Evolutionary conservation across 495 filamentous ascomycete genomes (phyloP).

Genomic region (Aspergillus incahuasiensis): DNA sequence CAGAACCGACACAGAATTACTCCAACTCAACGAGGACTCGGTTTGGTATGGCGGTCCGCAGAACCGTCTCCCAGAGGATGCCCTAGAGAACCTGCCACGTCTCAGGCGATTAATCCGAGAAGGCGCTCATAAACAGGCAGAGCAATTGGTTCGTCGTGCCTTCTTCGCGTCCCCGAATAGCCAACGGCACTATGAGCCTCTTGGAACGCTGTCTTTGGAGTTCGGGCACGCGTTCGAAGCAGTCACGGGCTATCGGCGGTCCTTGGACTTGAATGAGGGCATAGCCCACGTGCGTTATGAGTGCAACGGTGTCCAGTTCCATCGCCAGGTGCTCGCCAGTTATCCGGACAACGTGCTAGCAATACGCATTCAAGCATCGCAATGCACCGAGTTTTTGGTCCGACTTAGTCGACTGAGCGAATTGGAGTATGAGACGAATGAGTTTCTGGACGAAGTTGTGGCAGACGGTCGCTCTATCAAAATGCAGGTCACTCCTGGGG

Average conservation of each 20-base stretch:
- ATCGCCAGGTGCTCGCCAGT: conserved; percentile 37
- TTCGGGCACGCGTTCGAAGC: conserved; percentile 33
- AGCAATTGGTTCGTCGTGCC: conserved; percentile 31
- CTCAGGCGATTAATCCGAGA: conserved; percentile 38
- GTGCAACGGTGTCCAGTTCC: conserved; percentile 24
- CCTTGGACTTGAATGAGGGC: conserved; percentile 37
- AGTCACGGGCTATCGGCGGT: conserved; percentile 38
- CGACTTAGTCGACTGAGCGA: conserved; percentile 31
- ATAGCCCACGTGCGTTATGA: conserved; percentile 36
- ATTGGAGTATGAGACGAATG: conserved; percentile 36
- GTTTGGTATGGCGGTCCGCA: conserved; percentile 49
- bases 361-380: conserved; percentile 32
- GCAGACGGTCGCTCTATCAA: conserved; percentile 24
- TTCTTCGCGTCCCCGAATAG: conserved; percentile 43
- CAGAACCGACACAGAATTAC: conserved; percentile 37
- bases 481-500: conserved; percentile 40
- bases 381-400: conserved; percentile 22
- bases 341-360: conserved; percentile 41
- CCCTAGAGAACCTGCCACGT: conserved; percentile 29
- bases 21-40: conserved; percentile 52
- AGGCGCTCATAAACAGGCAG: conserved; percentile 39
- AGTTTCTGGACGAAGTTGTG: conserved; percentile 34
- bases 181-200: conserved; percentile 44
- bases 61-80: conserved; percentile 38
- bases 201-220: conserved; percentile 42